Evolutionary conservation across 768 basidiomycete genomes (phyloP), one percentile per base, ranked within the genome.

Genomic region (Chiua virens): DNA sequence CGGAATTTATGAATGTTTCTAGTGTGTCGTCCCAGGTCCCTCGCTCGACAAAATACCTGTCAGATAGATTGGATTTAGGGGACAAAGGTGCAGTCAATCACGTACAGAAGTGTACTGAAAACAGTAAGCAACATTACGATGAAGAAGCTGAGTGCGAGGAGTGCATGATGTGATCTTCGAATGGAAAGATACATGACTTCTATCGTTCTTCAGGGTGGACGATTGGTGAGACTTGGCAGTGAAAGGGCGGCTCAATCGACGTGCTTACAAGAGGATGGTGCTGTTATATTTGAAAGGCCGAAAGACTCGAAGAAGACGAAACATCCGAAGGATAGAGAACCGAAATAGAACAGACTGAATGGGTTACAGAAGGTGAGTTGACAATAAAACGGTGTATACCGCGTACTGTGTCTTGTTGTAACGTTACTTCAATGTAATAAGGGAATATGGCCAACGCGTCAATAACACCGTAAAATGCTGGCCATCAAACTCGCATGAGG

Each of bases 111-210:
- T 0, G 92, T 95, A 54, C 91, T 92, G 67, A 92, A 95, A 8
- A 95, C 83, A 1, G 91, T 83, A 36, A 96, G 74, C 2, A 91
- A 82, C 85, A 93, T 92, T 47, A 86, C 71, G 14, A 95, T 87
- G 71, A 96, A 95, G 69, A 95, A 96, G 3, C 82, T 81, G 18
- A 96, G 83, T 0, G 93, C 92, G 4, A 93, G 78, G 1, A 94
- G 75, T 1, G 92, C 92, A 59, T 95, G 89, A 56, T 91, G 87
- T 0, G 90, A 93, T 53, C 91, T 77, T 44, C 87, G 79, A 32
- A 94, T 86, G 27, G 91, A 86, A 27, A 96, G 79, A 65, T 88
- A 92, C 93, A 96, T 97, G 60, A 92, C 90, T 74, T 92, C 89
- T 43, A 92, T 92, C 0, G 90, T 92, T 41, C 89, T 90, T 34